Evolutionary conservation across 2,329 filamentous ascomycete genomes (phyloP).

Genomic region (Trichoderma sp.): DNA sequence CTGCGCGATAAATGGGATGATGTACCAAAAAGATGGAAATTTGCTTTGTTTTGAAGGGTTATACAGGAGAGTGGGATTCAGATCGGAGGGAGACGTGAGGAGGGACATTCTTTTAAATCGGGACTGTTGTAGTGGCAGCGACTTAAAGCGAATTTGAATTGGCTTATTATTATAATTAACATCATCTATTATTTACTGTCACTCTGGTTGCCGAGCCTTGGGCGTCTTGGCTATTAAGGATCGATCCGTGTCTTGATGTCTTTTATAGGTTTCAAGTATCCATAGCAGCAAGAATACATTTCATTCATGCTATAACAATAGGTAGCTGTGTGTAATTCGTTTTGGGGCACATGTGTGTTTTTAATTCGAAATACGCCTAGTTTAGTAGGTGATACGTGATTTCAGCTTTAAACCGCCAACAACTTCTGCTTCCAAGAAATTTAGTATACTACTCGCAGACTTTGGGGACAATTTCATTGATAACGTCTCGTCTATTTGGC

Average conservation of each 20-base stretch:
- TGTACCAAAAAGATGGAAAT: background rate
- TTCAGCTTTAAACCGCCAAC: no score
- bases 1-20: constrained; percentile 37
- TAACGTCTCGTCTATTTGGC: no score
- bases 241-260: background rate
- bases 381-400: no score
- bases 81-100: background rate
- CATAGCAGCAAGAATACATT: background rate
- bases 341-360: background rate
- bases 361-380: no score
- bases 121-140: background rate
- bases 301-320: background rate
- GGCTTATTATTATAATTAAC: background rate
- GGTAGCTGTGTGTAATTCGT: background rate
- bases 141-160: constrained; percentile 11
- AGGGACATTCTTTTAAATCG: background rate
- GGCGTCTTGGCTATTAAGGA: background rate
- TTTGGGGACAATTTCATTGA: no score
- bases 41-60: background rate
- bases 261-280: background rate
- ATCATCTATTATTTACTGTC: background rate
- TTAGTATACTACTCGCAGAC: no score
- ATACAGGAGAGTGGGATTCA: background rate
- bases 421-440: no score
- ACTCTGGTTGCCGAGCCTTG: background rate